A percentile compares a stretch with the other conserved stretches of the same genome.
Conservation (phyloP, 2,329 filamentous ascomycete genomes). For the Colletotrichum abscissum region DNA sequence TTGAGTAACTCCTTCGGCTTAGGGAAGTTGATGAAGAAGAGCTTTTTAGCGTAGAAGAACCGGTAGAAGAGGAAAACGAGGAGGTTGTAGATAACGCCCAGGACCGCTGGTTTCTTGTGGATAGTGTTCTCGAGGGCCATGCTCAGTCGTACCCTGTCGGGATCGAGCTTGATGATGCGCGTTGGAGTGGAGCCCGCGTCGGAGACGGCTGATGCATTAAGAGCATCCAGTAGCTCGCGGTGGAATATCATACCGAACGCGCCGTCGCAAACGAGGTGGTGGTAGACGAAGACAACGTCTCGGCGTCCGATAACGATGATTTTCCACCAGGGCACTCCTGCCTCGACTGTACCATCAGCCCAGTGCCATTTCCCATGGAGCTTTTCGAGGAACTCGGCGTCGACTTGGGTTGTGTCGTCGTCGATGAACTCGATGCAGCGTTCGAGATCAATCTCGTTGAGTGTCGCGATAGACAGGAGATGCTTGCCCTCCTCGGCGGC, state of each 20-base stretch:
- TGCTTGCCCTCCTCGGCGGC: conserved; percentile 11
- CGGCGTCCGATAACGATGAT: conserved; percentile 18
- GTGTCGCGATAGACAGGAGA: conserved; percentile 11
- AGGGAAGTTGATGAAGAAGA: conserved; percentile 27
- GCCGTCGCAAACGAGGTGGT: conserved; percentile 32
- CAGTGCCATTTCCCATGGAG: conserved; percentile 25
- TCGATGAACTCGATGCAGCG: conserved; percentile 29
- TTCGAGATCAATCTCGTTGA: conserved; percentile 21
- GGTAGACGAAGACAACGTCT: conserved; percentile 27
- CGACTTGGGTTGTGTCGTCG: not conserved
- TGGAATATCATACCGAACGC: conserved; percentile 29
- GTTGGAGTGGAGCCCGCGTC: not conserved
- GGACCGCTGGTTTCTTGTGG: conserved; percentile 13
- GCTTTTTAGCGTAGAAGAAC: conserved; percentile 27
- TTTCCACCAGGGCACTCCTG: conserved; percentile 30
- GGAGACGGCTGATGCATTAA: conserved; percentile 12
- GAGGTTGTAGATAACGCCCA: conserved; percentile 26
- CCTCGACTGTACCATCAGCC: conserved; percentile 12
- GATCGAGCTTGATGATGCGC: not conserved
- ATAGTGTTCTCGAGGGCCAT: not conserved
- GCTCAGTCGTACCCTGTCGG: conserved; percentile 7
- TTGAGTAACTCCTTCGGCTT: conserved; percentile 4
- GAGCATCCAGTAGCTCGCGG: conserved; percentile 21
- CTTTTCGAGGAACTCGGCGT: not conserved
- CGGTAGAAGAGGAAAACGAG: conserved; percentile 22